These are phyloP conservation scores for Erigeron philadelphicus DNA, from an alignment of 140 eudicot species.

Conservation along the genomic window DNA sequence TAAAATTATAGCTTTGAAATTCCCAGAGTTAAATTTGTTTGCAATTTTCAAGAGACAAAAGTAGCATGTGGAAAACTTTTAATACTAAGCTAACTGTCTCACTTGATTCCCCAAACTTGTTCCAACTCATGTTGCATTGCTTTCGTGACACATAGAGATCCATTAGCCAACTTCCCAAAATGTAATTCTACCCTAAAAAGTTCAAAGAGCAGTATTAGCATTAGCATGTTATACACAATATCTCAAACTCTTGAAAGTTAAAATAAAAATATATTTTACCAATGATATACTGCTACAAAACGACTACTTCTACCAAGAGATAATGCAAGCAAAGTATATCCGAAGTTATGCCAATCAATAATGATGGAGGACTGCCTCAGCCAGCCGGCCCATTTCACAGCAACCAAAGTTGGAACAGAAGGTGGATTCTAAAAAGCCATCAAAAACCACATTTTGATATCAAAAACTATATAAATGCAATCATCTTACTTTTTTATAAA, in stretches of 20 bases:
- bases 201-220: slow-evolving; percentile 14
- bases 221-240: slow-evolving; percentile 15
- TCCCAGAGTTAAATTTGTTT: no score
- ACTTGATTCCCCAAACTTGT: slow-evolving; percentile 95
- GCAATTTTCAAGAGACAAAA: not conserved
- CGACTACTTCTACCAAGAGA: slow-evolving; percentile 89
- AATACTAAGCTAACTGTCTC: slow-evolving; percentile 35
- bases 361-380: slow-evolving; percentile 61
- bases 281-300: slow-evolving; percentile 72
- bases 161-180: slow-evolving; percentile 75
- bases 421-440: slow-evolving; percentile 72
- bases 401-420: slow-evolving; percentile 86
- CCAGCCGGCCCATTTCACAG: slow-evolving; percentile 94
- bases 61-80: slow-evolving; percentile 9
- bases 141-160: slow-evolving; percentile 57
- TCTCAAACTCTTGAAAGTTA: not conserved
- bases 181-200: slow-evolving; percentile 44
- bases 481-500: not conserved
- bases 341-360: slow-evolving; percentile 95
- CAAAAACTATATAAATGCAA: not conserved
- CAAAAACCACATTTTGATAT: slow-evolving; percentile 7
- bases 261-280: slow-evolving; percentile 38
- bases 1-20: slow-evolving; percentile 11
- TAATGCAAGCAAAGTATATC: slow-evolving; percentile 75
- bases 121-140: slow-evolving; percentile 98